These are phyloP conservation scores for Leonotis leonurus DNA, from an alignment of 257 asterid species.

Conservation along the genomic window DNA sequence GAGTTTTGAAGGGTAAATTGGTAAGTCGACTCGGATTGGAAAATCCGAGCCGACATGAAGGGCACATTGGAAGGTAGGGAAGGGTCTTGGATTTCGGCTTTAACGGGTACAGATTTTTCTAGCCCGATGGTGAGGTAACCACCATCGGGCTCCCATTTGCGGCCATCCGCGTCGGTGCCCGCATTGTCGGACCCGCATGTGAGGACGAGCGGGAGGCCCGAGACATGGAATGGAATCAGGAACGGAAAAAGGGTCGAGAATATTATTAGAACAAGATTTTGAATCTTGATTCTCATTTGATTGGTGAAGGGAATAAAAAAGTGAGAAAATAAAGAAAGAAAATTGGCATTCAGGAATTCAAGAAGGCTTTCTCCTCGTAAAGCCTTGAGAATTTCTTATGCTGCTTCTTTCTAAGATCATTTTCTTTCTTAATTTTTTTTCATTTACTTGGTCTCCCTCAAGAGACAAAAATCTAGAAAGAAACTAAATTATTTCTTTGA, in stretches of 20 bases:
- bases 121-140: conserved; percentile 28
- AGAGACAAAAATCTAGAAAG: not conserved
- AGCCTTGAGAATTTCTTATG: conserved; percentile 27
- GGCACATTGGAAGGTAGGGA: conserved; percentile 52
- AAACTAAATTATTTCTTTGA: no score
- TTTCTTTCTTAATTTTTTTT: not conserved
- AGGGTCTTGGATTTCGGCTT: conserved; percentile 46
- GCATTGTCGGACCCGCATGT: conserved; percentile 40
- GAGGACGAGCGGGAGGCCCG: conserved; percentile 22
- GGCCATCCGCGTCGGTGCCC: conserved; percentile 42
- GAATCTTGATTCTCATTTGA: conserved; percentile 29
- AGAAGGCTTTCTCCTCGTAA: conserved; percentile 37
- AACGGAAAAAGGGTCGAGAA: not conserved
- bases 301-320: not conserved
- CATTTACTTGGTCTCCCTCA: conserved; percentile 33
- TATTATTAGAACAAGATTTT: no score
- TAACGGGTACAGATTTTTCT: conserved; percentile 21
- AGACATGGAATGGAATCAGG: conserved; percentile 7
- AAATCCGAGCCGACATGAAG: conserved; percentile 59
- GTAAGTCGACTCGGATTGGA: conserved; percentile 42
- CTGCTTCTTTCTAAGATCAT: not conserved
- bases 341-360: conserved; percentile 50
- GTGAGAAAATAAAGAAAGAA: not conserved
- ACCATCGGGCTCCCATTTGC: conserved; percentile 51
- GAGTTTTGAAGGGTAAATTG: conserved; percentile 36